Evolutionary conservation across 352 stramenopile species (phyloP).

Genomic region (Phytophthora chlamydospora): DNA sequence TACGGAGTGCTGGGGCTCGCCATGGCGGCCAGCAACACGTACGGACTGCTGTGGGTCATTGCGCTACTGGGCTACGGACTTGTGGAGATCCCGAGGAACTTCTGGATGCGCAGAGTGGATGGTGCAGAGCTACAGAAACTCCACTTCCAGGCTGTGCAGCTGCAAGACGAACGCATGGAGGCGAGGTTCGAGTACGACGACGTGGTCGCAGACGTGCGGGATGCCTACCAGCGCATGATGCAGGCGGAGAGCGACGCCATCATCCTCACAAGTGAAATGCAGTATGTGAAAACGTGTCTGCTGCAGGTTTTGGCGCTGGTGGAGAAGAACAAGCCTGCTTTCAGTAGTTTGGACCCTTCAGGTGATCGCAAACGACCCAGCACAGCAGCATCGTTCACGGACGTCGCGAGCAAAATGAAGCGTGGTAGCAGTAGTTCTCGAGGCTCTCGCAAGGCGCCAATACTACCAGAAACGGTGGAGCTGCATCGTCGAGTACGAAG

Average conservation of each 20-base stretch:
- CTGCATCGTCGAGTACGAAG: constrained; percentile 56
- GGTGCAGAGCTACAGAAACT: constrained; percentile 45
- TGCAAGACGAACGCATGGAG: constrained; percentile 73
- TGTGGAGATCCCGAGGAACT: constrained; percentile 55
- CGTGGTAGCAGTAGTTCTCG: constrained; percentile 9
- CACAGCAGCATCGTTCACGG: constrained; percentile 11
- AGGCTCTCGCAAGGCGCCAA: constrained; percentile 37
- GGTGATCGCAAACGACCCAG: constrained; percentile 3
- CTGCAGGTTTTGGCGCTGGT: constrained; percentile 40
- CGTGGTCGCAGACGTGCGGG: constrained; percentile 40
- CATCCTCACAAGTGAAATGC: constrained; percentile 72
- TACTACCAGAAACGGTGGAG: constrained; percentile 45
- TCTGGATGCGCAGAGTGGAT: constrained; percentile 56
- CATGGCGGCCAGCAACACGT: constrained; percentile 73
- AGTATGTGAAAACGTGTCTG: constrained; percentile 62
- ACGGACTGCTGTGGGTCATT: constrained; percentile 69
- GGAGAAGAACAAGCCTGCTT: constrained; percentile 33
- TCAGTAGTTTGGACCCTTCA: constrained; percentile 11
- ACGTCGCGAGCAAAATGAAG: constrained; percentile 27
- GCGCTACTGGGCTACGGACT: constrained; percentile 68
- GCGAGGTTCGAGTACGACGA: constrained; percentile 69
- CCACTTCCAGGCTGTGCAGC: constrained; percentile 61
- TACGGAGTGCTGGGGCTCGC: constrained; percentile 54
- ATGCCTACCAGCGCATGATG: constrained; percentile 54
- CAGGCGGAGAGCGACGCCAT: constrained; percentile 62